Base-by-base conservation (phyloP, 805 yeast species). In the Candida ulmi region DNA sequence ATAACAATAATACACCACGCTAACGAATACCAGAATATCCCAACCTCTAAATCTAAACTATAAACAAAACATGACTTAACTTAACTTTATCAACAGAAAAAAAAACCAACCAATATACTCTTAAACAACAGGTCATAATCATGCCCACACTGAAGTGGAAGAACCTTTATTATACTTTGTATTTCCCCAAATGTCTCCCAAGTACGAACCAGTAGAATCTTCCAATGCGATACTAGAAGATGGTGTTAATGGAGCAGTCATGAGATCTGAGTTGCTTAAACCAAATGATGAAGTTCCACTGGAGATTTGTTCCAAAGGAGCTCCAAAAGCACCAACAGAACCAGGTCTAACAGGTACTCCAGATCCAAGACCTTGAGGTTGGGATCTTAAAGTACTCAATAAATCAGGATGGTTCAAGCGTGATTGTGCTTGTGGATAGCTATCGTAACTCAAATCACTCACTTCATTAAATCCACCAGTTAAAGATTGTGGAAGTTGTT, bases 131-230 rank as follows among this genome's bases (percentile, higher is more conserved):
- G 24, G 24, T 26, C n/a, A 26, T 11, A 16, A 28, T 45, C 41
- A 55, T 3, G 58, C 60, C 60, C 60, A 55, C 18, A 55, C 59
- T 9, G 60, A 55, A 2, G 55, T 30, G 11, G 57, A 21, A 7
- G 24, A 50, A 33, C 35, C 46, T 38, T 52, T 48, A 24, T 46
- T 33, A 11, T 46, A 36, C 29, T 48, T 51, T 1, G 54, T 43
- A 27, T 40, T 45, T 2, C 55, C 55, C 60, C 60, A 55, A 26
- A 55, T 51, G 25, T 54, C 58, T 30, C 52, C 52, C 29, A 54
- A 29, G 38, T 55, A 55, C 4, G 45, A 38, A 17, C 44, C 19
- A 5, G 37, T 30, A 3, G 51, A 38, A 16, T 51, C 53, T 13
- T 26, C 28, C 24, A 21, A 21, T 21, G 24, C 42, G 38, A 16